A percentile compares a stretch with the other conserved stretches of the same genome.
Conservation (phyloP, 345 rosid species). For the Toxicodendron radicans region DNA sequence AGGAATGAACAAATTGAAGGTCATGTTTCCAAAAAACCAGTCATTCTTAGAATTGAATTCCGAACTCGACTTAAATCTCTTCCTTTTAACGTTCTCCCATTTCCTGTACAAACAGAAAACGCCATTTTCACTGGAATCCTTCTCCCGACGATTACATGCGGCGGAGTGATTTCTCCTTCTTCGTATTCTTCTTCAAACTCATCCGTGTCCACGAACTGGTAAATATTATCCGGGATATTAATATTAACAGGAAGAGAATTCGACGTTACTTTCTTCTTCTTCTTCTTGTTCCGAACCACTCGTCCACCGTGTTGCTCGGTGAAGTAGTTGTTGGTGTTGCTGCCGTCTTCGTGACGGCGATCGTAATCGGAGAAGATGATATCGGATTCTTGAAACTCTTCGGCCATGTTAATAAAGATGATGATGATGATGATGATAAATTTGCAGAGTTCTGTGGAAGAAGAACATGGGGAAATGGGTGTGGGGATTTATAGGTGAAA, state of each 20-base stretch:
- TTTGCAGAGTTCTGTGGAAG: background rate
- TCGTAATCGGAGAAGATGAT: conserved; percentile 38
- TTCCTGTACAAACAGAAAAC: conserved; percentile 69
- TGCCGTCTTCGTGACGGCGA: background rate
- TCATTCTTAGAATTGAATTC: conserved; percentile 75
- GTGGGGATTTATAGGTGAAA: conserved; percentile 17
- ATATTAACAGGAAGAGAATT: conserved; percentile 38
- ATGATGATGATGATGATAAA: background rate
- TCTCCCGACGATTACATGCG: conserved; percentile 56
- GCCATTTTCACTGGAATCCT: conserved; percentile 64
- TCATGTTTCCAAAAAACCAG: conserved; percentile 82
- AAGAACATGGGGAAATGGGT: background rate
- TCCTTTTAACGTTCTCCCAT: conserved; percentile 85
- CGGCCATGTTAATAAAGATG: conserved; percentile 34
- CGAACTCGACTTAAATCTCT: conserved; percentile 75
- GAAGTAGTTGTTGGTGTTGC: background rate
- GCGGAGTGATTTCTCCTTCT: conserved; percentile 46
- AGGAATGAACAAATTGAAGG: background rate
- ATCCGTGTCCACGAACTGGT: conserved; percentile 14
- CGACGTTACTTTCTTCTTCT: conserved; percentile 24
- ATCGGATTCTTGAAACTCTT: conserved; percentile 63
- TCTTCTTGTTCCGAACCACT: conserved; percentile 6
- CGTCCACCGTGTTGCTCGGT: background rate
- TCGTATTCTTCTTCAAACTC: conserved; percentile 29
- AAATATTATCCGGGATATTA: conserved; percentile 25